Base-by-base conservation (phyloP, 257 asterid species). In the Jacaranda mimosifolia region DNA sequence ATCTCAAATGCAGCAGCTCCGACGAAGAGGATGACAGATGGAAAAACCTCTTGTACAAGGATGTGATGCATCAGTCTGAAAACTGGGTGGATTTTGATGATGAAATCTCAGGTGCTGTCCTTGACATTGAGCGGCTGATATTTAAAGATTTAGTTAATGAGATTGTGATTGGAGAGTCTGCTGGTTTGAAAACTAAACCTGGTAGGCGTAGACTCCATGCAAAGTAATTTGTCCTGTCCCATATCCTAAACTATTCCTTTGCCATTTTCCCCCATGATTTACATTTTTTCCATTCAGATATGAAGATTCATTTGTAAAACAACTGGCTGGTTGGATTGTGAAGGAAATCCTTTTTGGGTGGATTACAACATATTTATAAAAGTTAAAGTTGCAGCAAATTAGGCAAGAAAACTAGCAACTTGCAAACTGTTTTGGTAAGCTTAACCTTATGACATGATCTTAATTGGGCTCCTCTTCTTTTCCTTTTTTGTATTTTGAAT, bases 71-170 rank as follows among this genome's bases (percentile, higher is more conserved):
- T 73, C 82, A 77, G 46, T 81, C 86, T 0, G 87, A 84, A 68
- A 83, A 79, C 53, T 91, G 90, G 96, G 83, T 81, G 6, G 69
- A 59, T 48, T 86, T 65, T 60, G 76, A 68, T 35, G 84, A 63
- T 62, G 91, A 84, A 76, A 67, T 83, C 67, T 89, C 96, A 21
- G 80, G 81, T 60, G 76, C 87, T 49, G 89, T 86, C 17, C 87
- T 91, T 40, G 94, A 87, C 63, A 76, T 91, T 18, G 96, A 91
- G 68, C 89, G 96, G 42, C 78, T 77, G 85, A 84, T 91, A 70
- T 91, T 89, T 57, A 91, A 91, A 64, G 96, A 91, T 74, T 83
- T 91, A 77, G 86, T 91, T 56, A 81, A 81, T 46, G 96, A 91
- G 77, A 78, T 90, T 68, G 91, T 91, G 68, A 80, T 81, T 13